Evolutionary conservation across 495 filamentous ascomycete genomes (phyloP).

Genomic region (Xylaria flabelliformis): DNA sequence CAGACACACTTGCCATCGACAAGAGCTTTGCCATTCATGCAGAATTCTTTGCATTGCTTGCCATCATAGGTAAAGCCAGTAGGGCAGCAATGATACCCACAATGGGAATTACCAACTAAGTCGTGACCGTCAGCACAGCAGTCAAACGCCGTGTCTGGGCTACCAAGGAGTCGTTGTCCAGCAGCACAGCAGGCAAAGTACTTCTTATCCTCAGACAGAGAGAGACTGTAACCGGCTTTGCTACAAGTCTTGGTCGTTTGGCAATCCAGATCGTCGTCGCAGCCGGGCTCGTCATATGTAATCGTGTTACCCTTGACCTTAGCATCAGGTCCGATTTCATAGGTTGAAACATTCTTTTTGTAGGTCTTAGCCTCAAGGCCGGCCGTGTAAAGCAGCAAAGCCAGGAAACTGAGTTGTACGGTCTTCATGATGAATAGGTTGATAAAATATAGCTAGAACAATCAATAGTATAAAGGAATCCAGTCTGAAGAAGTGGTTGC

Average conservation of each 20-base stretch:
- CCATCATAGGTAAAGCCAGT: slow-evolving; percentile 20
- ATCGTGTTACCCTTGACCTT: slow-evolving; percentile 13
- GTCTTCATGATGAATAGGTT: slow-evolving; percentile 21
- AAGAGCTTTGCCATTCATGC: slow-evolving; percentile 18
- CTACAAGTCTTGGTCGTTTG: slow-evolving; percentile 10
- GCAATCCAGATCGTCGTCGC: slow-evolving; percentile 10
- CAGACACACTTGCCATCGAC: slow-evolving; percentile 23
- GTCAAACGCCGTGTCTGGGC: slow-evolving; percentile 18
- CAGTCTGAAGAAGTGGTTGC: neutral
- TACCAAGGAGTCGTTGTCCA: slow-evolving; percentile 22
- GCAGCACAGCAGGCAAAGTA: slow-evolving; percentile 23
- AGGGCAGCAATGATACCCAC: slow-evolving; percentile 23
- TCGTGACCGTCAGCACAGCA: slow-evolving; percentile 25
- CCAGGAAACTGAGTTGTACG: slow-evolving; percentile 3
- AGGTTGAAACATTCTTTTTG: slow-evolving; percentile 20
- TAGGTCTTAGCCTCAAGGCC: neutral
- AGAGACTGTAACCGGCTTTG: slow-evolving; percentile 6
- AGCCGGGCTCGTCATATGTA: slow-evolving; percentile 13
- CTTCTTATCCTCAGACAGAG: slow-evolving; percentile 20
- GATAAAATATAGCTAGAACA: neutral
- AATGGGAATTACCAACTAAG: slow-evolving; percentile 6
- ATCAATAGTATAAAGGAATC: neutral
- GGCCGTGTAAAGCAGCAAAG: neutral
- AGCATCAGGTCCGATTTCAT: neutral
- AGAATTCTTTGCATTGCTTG: slow-evolving; percentile 16